Percentiles rank a stretch among this genome's conserved stretches.
phyloP scores from a whole-genome alignment of 805 yeast species.

The Saccharomyces eubayanus region DNA sequence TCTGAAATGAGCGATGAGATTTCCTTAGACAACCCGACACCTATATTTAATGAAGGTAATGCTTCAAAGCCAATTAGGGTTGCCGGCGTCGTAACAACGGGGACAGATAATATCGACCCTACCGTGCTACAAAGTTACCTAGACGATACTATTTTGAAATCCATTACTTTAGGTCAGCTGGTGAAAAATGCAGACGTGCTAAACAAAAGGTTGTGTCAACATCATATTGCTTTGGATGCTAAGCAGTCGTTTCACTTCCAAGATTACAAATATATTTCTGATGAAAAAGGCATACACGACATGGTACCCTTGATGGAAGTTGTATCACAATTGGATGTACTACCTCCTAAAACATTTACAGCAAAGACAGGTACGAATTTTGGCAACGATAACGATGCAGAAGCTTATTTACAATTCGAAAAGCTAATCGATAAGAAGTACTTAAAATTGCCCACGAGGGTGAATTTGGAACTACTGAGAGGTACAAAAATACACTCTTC shows the following conservation, averaged over 20 bases:
- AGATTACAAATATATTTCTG: background rate
- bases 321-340: constrained; percentile 27
- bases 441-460: constrained; percentile 12
- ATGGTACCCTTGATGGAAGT: constrained; percentile 20
- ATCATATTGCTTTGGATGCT: constrained; percentile 21
- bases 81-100: constrained; percentile 14
- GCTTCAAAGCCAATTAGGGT: constrained; percentile 20
- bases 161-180: constrained; percentile 20
- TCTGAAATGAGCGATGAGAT: background rate
- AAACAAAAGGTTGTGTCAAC: constrained; percentile 22
- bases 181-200: constrained; percentile 21
- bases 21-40: background rate
- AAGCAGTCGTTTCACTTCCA: constrained; percentile 7
- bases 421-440: constrained; percentile 1
- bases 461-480: constrained; percentile 41
- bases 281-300: constrained; percentile 1
- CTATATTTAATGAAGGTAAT: constrained; percentile 13
- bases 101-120: constrained; percentile 14
- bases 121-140: constrained; percentile 20
- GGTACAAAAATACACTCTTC: constrained; percentile 56
- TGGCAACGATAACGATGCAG: constrained; percentile 89
- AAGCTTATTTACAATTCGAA: constrained; percentile 78
- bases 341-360: constrained; percentile 59
- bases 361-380: constrained; percentile 93
- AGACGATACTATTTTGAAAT: constrained; percentile 22